Conservation (phyloP, 257 asterid genomes). For the Verbascum thapsus region DNA sequence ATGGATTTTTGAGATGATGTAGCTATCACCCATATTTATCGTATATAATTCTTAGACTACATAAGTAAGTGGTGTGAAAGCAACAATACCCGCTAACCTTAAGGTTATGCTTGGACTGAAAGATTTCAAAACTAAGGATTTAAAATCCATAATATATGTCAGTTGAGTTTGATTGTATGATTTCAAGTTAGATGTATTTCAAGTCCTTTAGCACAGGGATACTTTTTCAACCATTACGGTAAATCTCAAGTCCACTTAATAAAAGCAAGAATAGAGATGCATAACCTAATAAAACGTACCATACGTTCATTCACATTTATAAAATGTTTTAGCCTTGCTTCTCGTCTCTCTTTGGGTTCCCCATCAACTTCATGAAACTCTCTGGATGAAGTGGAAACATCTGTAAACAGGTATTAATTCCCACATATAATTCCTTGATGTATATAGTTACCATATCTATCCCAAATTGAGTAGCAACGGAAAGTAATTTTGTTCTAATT, state of each 20-base stretch:
- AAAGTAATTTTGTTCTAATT: slow-evolving; percentile 6
- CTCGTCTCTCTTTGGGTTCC: slow-evolving; percentile 81
- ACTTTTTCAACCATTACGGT: not conserved
- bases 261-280: slow-evolving; percentile 8
- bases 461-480: slow-evolving; percentile 2
- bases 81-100: slow-evolving; percentile 1
- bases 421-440: not conserved
- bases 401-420: slow-evolving; percentile 57
- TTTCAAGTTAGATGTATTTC: too few relatives aligned
- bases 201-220: too few relatives aligned
- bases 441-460: slow-evolving; percentile 1
- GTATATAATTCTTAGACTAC: slow-evolving; percentile 8
- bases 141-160: too few relatives aligned
- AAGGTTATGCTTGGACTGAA: too few relatives aligned
- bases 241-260: too few relatives aligned
- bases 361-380: slow-evolving; percentile 75
- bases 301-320: slow-evolving; percentile 70
- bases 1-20: slow-evolving; percentile 17
- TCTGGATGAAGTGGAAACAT: slow-evolving; percentile 59
- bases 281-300: slow-evolving; percentile 46
- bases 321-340: slow-evolving; percentile 66
- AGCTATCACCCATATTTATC: slow-evolving; percentile 17
- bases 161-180: too few relatives aligned
- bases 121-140: too few relatives aligned
- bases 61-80: slow-evolving; percentile 9